Evolutionary conservation across 1,284 basidiomycete species (phyloP), one percentile per base, ranked within the genome.

Genomic region (Trametes hirsuta): DNA sequence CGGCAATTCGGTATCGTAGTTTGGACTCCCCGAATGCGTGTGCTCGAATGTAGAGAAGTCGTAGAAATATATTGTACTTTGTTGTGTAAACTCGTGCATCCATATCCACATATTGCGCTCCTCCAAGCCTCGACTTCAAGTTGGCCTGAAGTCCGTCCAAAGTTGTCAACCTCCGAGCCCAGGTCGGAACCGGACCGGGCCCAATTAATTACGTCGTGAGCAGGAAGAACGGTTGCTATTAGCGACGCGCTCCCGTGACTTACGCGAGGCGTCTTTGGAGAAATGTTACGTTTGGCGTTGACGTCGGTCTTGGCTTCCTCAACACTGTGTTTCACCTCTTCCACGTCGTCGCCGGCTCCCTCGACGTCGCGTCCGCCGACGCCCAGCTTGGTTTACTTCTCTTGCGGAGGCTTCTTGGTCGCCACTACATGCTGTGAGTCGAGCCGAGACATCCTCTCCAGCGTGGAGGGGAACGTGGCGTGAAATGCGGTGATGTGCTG

Each of bases 201-300:
- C 25, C 5, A n/a, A 10, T 18, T 42, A 52, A 36, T 30, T 30
- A 30, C 30, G 1, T 30, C 8, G 30, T 30, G 30, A 8, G 30
- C 22, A 42, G 40, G 42, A 34, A 58, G 50, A 18, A 53, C 57
- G 47, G 63, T 65, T 62, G 60, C 60, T 48, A 64, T 62, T 44
- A 53, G 47, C 58, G 56, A 62, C 63, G 55, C 63, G 63, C 49
- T 52, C 63, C 39, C 63, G 63, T 65, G 60, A 65, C 55, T 51
- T 62, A 62, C 64, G 61, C 64, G 64, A 53, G 47, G 64, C 60
- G 61, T 36, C 55, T 56, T 55, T 42, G 46, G 36, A n/a, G 15
- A 61, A 58, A 40, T 37, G 44, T 65, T 65, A 53, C 63, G 63
- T 62, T 52, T 55, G 21, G 24, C 48, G 50, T 55, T 54, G 49